Evolutionary conservation across 352 stramenopile species (phyloP), one percentile per base, ranked within the genome.

Genomic region (Pythium volutum): DNA sequence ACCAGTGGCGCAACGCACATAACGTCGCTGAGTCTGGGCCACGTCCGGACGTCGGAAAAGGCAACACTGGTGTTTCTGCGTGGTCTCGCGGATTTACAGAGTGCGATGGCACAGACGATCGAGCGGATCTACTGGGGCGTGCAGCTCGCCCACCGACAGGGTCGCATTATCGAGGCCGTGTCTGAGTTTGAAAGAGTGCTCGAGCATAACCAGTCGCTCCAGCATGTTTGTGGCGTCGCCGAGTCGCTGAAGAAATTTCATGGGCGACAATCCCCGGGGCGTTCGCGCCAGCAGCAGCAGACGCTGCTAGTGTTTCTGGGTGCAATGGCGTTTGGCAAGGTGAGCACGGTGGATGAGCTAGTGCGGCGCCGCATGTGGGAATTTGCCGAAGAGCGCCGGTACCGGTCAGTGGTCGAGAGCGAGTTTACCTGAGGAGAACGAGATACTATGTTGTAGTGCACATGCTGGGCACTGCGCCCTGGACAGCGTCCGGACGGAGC

Each of bases 11-110:
- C 18, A 6, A n/a, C 23, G 10, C 25, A 41, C 26, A 3, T 59
- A 7, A 59, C 52, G n/a, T 59, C 52, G 23, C 52, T 59, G 12
- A 41, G 42, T 22, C 11, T 59, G 16, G 38, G 11, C 14, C 15
- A 51, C 26, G 42, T 59, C 38, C 29, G 11, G 8, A 38, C 29
- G 16, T 11, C 52, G 2, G 18, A 47, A 16, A 15, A 16, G 14
- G 26, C 52, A 2, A 8, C 42, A 15, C 52, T n/a, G 4, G 52
- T 27, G 6, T 59, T 51, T 22, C 1, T 59, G 14, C 23, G 16
- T 10, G 26, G n/a, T 6, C 52, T 59, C 10, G 52, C 23, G 4
- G 39, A 51, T n/a, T 12, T 8, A 2, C 16, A 36, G 23, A 27
- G 18, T 16, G 14, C 26, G 12, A 41, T 47, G 38, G 16, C 29